These are phyloP conservation scores for Penicillium daleae DNA, from an alignment of 495 filamentous ascomycete species.

Conservation along the genomic window DNA sequence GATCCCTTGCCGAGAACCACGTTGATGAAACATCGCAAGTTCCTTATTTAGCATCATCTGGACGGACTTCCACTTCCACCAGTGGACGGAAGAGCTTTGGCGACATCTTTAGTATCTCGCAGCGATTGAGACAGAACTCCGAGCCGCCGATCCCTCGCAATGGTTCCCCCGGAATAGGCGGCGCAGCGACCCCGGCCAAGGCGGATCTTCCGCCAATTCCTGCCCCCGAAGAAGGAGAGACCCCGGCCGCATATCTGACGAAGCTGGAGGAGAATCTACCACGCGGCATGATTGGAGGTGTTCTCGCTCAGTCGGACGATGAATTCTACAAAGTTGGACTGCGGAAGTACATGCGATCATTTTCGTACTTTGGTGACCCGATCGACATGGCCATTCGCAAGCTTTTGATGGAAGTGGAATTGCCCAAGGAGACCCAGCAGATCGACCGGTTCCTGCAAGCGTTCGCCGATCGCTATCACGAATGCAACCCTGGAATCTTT, in stretches of 20 bases:
- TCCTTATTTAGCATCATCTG: constrained; percentile 60
- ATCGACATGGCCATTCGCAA: constrained; percentile 98
- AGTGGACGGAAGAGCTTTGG: constrained; percentile 87
- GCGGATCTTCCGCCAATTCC: constrained; percentile 71
- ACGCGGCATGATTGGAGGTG: constrained; percentile 75
- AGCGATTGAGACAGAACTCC: constrained; percentile 76
- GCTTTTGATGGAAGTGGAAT: constrained; percentile 92
- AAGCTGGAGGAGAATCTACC: constrained; percentile 79
- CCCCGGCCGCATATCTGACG: constrained; percentile 83
- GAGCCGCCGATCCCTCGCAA: constrained; percentile 66
- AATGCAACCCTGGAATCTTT: constrained; percentile 98
- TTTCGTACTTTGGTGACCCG: constrained; percentile 92
- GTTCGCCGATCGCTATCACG: constrained; percentile 95
- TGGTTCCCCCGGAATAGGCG: constrained; percentile 55
- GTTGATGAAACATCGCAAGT: constrained; percentile 61
- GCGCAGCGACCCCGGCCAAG: constrained; percentile 69
- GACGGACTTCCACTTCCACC: constrained; percentile 78
- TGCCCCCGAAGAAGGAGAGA: constrained; percentile 83
- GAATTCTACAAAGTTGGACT: constrained; percentile 80
- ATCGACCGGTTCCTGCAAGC: constrained; percentile 93
- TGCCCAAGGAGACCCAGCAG: constrained; percentile 97
- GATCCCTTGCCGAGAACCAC: constrained; percentile 60
- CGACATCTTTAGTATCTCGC: constrained; percentile 76
- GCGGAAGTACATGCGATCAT: constrained; percentile 91
- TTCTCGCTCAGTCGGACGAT: constrained; percentile 82